Evolutionary conservation across 2,329 filamentous ascomycete species (phyloP).

Genomic region (Colletotrichum sansevieriae): DNA sequence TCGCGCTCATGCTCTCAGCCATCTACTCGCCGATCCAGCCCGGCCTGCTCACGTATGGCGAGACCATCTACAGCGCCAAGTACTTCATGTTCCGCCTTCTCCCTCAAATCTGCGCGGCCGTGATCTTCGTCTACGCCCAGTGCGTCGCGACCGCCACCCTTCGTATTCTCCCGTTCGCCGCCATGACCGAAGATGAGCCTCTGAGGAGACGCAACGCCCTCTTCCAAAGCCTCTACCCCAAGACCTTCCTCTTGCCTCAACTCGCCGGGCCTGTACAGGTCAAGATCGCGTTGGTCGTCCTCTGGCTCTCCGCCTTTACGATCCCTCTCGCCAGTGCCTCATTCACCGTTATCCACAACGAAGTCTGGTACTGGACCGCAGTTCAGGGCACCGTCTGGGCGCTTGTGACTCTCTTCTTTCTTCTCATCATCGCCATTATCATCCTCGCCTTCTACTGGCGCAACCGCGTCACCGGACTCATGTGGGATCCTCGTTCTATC

Average conservation of each 20-base stretch:
- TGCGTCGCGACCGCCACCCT: conserved; percentile 80
- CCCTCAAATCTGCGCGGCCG: conserved; percentile 80
- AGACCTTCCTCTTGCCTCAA: conserved; percentile 73
- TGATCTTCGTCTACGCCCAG: conserved; percentile 83
- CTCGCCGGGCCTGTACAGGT: conserved; percentile 74
- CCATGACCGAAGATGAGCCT: conserved; percentile 76
- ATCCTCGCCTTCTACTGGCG: conserved; percentile 75
- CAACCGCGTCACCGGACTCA: conserved; percentile 76
- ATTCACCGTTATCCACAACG: conserved; percentile 74
- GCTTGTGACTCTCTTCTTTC: conserved; percentile 78
- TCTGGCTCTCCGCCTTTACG: conserved; percentile 84
- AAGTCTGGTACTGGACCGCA: conserved; percentile 82
- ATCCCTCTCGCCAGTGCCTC: conserved; percentile 84
- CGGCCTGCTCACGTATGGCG: conserved; percentile 77
- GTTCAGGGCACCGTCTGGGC: conserved; percentile 85
- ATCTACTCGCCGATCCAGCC: conserved; percentile 72
- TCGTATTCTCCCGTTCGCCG: conserved; percentile 81
- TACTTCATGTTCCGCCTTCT: conserved; percentile 92
- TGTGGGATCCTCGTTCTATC: conserved; percentile 87
- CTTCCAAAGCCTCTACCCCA: conserved; percentile 77
- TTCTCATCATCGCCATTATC: conserved; percentile 70
- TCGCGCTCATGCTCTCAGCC: conserved; percentile 78
- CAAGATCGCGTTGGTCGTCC: conserved; percentile 73
- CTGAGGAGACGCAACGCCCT: conserved; percentile 73
- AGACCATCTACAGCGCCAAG: conserved; percentile 74